These are phyloP conservation scores for Neospermospora avenae DNA, from an alignment of 2,329 filamentous ascomycete species.

Conservation along the genomic window DNA sequence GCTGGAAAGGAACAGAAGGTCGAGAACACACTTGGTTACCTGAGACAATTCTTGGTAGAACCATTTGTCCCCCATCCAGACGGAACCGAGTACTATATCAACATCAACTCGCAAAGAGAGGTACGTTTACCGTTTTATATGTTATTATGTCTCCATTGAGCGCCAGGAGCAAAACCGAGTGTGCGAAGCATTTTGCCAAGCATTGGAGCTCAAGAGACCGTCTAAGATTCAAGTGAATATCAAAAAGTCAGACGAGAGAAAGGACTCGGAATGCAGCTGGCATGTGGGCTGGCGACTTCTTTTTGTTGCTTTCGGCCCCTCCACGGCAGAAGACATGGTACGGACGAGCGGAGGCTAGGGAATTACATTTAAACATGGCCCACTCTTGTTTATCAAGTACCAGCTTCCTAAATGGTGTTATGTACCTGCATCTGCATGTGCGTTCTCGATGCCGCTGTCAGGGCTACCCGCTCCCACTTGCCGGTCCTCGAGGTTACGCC, in stretches of 20 bases:
- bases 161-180: not conserved
- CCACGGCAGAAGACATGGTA: slow-evolving; percentile 20
- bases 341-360: slow-evolving; percentile 35
- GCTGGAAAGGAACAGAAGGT: slow-evolving; percentile 92
- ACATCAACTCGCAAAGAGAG: slow-evolving; percentile 99
- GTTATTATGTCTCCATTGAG: not conserved
- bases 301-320: slow-evolving; percentile 24
- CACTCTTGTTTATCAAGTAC: slow-evolving; percentile 22
- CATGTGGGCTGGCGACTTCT: slow-evolving; percentile 25
- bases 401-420: slow-evolving; percentile 18
- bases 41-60: slow-evolving; percentile 96
- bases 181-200: slow-evolving; percentile 1
- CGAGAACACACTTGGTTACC: slow-evolving; percentile 82
- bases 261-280: not conserved
- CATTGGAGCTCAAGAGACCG: not conserved
- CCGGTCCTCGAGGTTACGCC: slow-evolving; percentile 12
- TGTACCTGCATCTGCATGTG: slow-evolving; percentile 25
- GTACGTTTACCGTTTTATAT: slow-evolving; percentile 59
- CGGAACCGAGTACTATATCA: slow-evolving; percentile 99
- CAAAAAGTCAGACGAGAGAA: slow-evolving; percentile 26
- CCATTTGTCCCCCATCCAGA: slow-evolving; percentile 95
- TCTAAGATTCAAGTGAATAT: slow-evolving; percentile 35
- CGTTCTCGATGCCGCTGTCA: slow-evolving; percentile 17
- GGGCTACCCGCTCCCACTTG: not conserved
- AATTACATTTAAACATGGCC: slow-evolving; percentile 19